Evolutionary conservation across 2,329 filamentous ascomycete genomes (phyloP), one percentile per base, ranked within the genome.

Genomic region (Paraphoma chrysanthemicola): DNA sequence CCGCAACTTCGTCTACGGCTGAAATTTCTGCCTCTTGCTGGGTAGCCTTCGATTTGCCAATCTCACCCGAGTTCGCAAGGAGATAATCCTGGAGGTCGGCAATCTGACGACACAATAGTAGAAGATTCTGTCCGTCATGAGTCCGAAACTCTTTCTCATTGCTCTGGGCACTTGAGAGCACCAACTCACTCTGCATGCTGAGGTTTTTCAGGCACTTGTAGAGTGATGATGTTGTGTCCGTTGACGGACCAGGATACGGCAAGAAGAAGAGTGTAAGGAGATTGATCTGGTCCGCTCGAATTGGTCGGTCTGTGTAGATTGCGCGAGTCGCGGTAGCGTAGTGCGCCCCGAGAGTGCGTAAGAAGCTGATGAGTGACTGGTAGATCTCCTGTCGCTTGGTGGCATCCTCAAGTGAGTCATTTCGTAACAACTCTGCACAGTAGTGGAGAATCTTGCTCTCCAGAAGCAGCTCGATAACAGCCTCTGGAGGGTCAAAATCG

Each of bases 341-440:
- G 54, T 81, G 76, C 6, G 45, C 59, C 2, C 67, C 67, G 10
- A 84, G 53, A 0, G 65, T 59, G 2, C 68, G 53, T 2, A 84
- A 50, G 53, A 85, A 79, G 18, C 70, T 64, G 7, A 83, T 58
- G 3, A 81, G 60, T 2, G 67, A 69, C 6, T 67, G 60, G 57
- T 83, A 82, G 0, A 83, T 57, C 1, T 53, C 49, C 30, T 57
- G 58, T 28, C 77, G 70, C 46, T 66, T 69, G 0, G 66, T 67
- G 9, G 75, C 64, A 49, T 81, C 75, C 18, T 75, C 71, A 10
- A 81, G 54, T 7, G 76, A 77, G 53, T 80, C 78, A 58, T 80
- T 79, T 10, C 76, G 68, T 8, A 81, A 59, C 2, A 81, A 64
- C 18, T 80, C 73, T 1, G 74, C 74, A 12, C 70, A 68, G 36